Percentiles rank a stretch among this genome's conserved stretches.
Conservation (phyloP, 2,329 filamentous ascomycete genomes). For the Rosellinia necatrix region DNA sequence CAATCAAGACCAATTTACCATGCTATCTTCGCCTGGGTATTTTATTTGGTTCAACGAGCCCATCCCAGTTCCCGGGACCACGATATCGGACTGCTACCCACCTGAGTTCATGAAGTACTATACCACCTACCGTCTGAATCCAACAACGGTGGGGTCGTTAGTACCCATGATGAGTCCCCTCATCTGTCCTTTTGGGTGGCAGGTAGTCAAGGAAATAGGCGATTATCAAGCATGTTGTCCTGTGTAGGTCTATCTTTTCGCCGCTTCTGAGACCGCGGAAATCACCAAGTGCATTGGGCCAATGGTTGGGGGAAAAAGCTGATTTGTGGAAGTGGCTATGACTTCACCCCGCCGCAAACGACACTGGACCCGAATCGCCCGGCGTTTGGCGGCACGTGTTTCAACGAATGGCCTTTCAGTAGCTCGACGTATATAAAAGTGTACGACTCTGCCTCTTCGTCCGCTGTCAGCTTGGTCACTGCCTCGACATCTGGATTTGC, state of each 20-base stretch:
- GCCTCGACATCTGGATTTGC: conserved; percentile 20
- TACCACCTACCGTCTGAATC: conserved; percentile 20
- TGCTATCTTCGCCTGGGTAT: conserved; percentile 28
- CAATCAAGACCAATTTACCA: conserved; percentile 24
- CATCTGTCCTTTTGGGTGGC: conserved; percentile 29
- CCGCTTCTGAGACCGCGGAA: background rate
- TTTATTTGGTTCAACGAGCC: conserved; percentile 35
- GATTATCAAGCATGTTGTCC: conserved; percentile 34
- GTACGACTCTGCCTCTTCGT: conserved; percentile 17
- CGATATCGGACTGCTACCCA: conserved; percentile 30
- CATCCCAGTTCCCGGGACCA: conserved; percentile 26
- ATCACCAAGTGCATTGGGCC: background rate
- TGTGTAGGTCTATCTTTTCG: conserved; percentile 18
- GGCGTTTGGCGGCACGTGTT: conserved; percentile 34
- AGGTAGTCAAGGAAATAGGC: background rate
- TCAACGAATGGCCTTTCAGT: conserved; percentile 26
- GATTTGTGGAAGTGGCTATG: conserved; percentile 20
- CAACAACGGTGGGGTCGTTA: conserved; percentile 23
- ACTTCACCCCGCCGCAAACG: conserved; percentile 8
- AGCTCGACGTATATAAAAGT: conserved; percentile 19
- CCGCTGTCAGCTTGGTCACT: conserved; percentile 8
- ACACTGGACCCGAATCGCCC: conserved; percentile 28
- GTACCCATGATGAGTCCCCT: conserved; percentile 34
- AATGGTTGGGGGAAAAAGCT: background rate
- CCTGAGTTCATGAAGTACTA: conserved; percentile 31